phyloP scores from a whole-genome alignment of 2,329 filamentous ascomycete genomes.

The Fusarium humuli region DNA sequence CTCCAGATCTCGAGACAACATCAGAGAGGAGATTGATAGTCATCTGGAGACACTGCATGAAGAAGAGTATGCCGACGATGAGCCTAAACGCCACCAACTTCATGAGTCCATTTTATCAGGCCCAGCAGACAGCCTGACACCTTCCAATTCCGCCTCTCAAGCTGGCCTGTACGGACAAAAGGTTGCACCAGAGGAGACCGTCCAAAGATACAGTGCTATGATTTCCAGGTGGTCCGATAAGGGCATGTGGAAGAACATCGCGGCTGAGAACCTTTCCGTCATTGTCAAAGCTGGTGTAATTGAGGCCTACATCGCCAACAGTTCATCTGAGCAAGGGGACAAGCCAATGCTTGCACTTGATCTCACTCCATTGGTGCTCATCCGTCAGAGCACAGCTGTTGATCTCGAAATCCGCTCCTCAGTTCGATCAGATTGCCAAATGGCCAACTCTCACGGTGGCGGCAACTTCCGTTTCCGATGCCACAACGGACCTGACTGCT shows the following conservation, averaged over 20 bases:
- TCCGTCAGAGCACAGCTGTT: constrained; percentile 89
- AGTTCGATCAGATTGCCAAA: constrained; percentile 76
- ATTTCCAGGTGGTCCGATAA: constrained; percentile 73
- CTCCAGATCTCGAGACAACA: constrained; percentile 61
- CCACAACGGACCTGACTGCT: constrained; percentile 79
- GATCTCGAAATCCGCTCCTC: constrained; percentile 95
- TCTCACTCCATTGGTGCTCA: constrained; percentile 89
- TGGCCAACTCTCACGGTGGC: constrained; percentile 71
- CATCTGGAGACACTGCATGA: constrained; percentile 46
- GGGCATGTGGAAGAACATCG: constrained; percentile 70
- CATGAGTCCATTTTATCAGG: constrained; percentile 59
- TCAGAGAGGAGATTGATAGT: constrained; percentile 49
- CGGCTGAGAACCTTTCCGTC: constrained; percentile 64
- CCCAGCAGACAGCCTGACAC: constrained; percentile 73
- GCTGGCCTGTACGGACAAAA: constrained; percentile 66
- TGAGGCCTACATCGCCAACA: constrained; percentile 63
- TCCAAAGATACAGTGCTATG: constrained; percentile 62
- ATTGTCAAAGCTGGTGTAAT: constrained; percentile 67
- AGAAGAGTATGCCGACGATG: constrained; percentile 21
- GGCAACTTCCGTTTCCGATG: constrained; percentile 92
- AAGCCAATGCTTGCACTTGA: constrained; percentile 77
- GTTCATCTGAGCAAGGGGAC: constrained; percentile 51
- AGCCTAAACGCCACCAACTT: constrained; percentile 40
- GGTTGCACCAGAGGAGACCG: constrained; percentile 54
- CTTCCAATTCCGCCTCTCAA: constrained; percentile 86